Conservation (phyloP, 164 flowering plant genomes). For the Vitis labrusca region DNA sequence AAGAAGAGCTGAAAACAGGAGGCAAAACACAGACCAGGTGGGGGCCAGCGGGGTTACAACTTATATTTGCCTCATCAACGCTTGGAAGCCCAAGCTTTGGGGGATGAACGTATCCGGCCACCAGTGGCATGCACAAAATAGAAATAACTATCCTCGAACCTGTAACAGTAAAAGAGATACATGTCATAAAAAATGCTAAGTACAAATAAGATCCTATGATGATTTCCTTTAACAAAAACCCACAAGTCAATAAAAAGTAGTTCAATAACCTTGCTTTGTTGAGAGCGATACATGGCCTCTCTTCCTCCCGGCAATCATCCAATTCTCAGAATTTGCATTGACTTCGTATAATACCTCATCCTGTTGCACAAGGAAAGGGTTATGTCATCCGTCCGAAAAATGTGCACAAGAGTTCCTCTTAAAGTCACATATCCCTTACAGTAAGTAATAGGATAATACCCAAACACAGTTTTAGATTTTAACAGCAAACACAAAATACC, state of each 20-base stretch:
- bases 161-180: constrained; percentile 25
- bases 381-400: background rate
- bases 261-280: constrained; percentile 60
- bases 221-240: background rate
- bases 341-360: constrained; percentile 91
- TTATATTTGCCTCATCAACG: constrained; percentile 68
- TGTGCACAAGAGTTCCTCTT: background rate
- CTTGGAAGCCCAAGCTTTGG: constrained; percentile 80
- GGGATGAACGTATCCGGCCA: constrained; percentile 91
- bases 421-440: background rate
- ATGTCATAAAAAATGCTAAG: background rate
- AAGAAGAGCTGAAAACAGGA: constrained; percentile 89
- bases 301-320: constrained; percentile 99
- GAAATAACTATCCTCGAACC: constrained; percentile 86
- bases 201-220: background rate
- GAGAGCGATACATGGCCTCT: constrained; percentile 82
- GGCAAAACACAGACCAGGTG: constrained; percentile 93
- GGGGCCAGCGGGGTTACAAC: constrained; percentile 90
- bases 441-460: no score
- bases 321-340: constrained; percentile 71
- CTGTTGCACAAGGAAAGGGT: constrained; percentile 32
- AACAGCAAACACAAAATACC: no score
- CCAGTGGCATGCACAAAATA: constrained; percentile 76
- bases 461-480: no score
- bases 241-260: background rate